phyloP scores from a whole-genome alignment of 2,329 filamentous ascomycete species.

The Thelonectria olida region DNA sequence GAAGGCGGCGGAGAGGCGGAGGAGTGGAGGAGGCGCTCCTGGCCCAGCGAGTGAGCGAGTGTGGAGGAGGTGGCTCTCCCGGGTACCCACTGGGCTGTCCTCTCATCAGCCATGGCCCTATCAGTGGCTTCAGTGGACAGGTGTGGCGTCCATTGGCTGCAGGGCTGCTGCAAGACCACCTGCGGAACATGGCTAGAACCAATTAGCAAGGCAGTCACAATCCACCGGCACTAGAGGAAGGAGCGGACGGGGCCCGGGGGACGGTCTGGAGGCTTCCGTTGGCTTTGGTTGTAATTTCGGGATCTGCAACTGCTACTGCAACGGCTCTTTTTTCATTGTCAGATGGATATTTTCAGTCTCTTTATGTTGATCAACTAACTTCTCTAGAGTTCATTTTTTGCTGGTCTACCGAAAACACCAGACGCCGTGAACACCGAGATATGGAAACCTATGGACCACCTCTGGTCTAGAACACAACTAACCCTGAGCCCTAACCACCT shows the following conservation, averaged over 20 bases:
- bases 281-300: too few species aligned
- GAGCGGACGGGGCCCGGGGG: too few species aligned
- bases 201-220: not conserved
- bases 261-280: too few species aligned
- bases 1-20: slow-evolving; percentile 19
- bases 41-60: too few species aligned
- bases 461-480: not conserved
- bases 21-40: slow-evolving; percentile 23
- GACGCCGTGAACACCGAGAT: too few species aligned
- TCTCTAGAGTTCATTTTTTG: too few species aligned
- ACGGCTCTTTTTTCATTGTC: too few species aligned
- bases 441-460: not conserved
- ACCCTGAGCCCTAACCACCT: not conserved
- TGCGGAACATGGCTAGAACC: slow-evolving; percentile 12
- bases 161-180: slow-evolving; percentile 2
- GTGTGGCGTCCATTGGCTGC: slow-evolving; percentile 18
- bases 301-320: too few species aligned
- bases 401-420: too few species aligned
- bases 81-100: slow-evolving; percentile 5
- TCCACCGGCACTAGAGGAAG: not conserved
- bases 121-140: too few species aligned
- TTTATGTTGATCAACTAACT: too few species aligned
- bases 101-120: slow-evolving; percentile 14
- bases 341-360: too few species aligned
- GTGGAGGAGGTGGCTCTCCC: slow-evolving; percentile 16